These are phyloP conservation scores for Neurospora sp. DNA, from an alignment of 2,329 filamentous ascomycete species.

Conservation along the genomic window DNA sequence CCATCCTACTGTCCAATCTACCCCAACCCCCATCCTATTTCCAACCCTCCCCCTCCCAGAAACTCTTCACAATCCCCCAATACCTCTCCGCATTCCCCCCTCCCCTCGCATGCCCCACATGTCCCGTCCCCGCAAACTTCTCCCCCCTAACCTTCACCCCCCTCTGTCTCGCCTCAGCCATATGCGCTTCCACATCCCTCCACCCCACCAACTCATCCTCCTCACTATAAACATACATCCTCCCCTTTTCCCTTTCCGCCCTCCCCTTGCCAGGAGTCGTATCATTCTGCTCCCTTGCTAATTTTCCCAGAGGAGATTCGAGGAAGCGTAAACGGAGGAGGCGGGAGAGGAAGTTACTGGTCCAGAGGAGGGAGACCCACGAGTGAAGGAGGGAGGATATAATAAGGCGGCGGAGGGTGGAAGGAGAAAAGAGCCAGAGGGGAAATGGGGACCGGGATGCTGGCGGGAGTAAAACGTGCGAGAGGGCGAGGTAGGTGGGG, in stretches of 20 bases:
- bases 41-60: slow-evolving; percentile 30
- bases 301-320: slow-evolving; percentile 5
- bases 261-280: not conserved
- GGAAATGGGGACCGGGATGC: not conserved
- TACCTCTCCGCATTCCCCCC: slow-evolving; percentile 35
- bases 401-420: not conserved
- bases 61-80: slow-evolving; percentile 36
- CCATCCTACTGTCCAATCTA: not conserved
- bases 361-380: not conserved
- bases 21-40: not conserved
- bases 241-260: slow-evolving; percentile 26
- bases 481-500: slow-evolving; percentile 11
- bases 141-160: slow-evolving; percentile 35
- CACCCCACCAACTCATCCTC: slow-evolving; percentile 37
- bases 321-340: not conserved
- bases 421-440: not conserved
- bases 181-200: slow-evolving; percentile 39
- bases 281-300: slow-evolving; percentile 10
- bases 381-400: not conserved
- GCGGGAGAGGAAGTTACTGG: not conserved
- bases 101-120: slow-evolving; percentile 39
- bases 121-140: slow-evolving; percentile 35
- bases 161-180: slow-evolving; percentile 26
- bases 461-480: not conserved
- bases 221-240: slow-evolving; percentile 43